These are phyloP conservation scores for Aegilops umbellulata DNA, from an alignment of 176 grass and related monocot genomes.

Conservation along the genomic window DNA sequence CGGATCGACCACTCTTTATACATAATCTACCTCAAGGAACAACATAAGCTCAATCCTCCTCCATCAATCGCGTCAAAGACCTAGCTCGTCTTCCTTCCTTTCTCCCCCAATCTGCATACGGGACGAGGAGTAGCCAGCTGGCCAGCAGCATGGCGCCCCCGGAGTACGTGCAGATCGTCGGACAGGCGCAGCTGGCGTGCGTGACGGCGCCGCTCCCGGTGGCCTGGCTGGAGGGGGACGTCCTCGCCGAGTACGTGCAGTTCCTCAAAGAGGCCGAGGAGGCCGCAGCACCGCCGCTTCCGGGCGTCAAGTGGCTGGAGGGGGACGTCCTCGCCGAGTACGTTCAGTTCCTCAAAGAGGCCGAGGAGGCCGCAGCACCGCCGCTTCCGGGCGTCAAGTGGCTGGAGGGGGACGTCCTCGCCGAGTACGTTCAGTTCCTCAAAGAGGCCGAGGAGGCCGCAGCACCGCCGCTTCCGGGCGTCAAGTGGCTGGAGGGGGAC, in stretches of 20 bases:
- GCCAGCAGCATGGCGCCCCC: neutral
- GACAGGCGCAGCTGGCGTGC: neutral
- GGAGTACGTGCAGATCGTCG: neutral
- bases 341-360: slow-evolving; percentile 1
- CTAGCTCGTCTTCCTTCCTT: neutral
- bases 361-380: neutral
- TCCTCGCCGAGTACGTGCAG: neutral
- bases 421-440: neutral
- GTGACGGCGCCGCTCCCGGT: neutral
- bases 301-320: neutral
- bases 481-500: neutral
- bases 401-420: neutral
- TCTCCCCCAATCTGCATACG: neutral
- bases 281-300: no score
- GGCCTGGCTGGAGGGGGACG: neutral
- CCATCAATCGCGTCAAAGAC: neutral
- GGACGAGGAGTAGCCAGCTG: neutral
- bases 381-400: neutral
- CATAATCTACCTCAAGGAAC: neutral
- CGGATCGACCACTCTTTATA: neutral
- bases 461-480: no score
- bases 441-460: neutral
- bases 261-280: slow-evolving; percentile 16
- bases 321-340: slow-evolving; percentile 2
- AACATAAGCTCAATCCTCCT: neutral